Conservation (phyloP, 768 basidiomycete species). For the Mycena belliarum region DNA sequence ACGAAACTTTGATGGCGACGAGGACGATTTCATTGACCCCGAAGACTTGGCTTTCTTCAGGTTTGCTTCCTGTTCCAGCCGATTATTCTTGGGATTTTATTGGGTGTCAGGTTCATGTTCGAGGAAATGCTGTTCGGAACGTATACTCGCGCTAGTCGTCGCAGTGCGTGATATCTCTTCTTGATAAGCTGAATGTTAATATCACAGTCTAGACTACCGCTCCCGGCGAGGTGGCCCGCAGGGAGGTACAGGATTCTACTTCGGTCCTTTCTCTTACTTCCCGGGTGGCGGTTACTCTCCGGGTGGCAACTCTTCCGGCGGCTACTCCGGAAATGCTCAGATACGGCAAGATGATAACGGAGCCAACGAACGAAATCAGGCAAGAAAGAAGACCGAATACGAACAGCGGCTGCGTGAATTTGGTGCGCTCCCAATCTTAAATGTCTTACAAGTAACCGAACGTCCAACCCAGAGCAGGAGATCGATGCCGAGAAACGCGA, state of each 20-base stretch:
- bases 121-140: slow-evolving; percentile 31
- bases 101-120: slow-evolving; percentile 34
- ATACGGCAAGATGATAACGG: slow-evolving; percentile 20
- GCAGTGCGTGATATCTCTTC: slow-evolving; percentile 25
- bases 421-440: slow-evolving; percentile 24
- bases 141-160: slow-evolving; percentile 29
- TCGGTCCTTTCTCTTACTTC: not conserved
- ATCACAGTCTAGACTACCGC: slow-evolving; percentile 29
- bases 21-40: slow-evolving; percentile 31
- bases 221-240: slow-evolving; percentile 25
- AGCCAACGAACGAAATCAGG: slow-evolving; percentile 23
- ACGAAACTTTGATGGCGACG: not conserved
- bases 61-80: slow-evolving; percentile 14
- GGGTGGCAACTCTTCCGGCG: slow-evolving; percentile 18
- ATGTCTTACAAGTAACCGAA: not conserved
- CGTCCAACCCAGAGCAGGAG: slow-evolving; percentile 29
- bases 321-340: slow-evolving; percentile 21
- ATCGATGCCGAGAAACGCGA: slow-evolving; percentile 35
- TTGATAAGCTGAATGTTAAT: not conserved
- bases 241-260: not conserved
- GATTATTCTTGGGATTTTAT: not conserved
- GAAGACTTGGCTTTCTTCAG: slow-evolving; percentile 35
- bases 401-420: slow-evolving; percentile 35
- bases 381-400: slow-evolving; percentile 32
- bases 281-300: slow-evolving; percentile 11